phyloP scores from a whole-genome alignment of 441 rosid genomes.

The Raphanus hybrid region DNA sequence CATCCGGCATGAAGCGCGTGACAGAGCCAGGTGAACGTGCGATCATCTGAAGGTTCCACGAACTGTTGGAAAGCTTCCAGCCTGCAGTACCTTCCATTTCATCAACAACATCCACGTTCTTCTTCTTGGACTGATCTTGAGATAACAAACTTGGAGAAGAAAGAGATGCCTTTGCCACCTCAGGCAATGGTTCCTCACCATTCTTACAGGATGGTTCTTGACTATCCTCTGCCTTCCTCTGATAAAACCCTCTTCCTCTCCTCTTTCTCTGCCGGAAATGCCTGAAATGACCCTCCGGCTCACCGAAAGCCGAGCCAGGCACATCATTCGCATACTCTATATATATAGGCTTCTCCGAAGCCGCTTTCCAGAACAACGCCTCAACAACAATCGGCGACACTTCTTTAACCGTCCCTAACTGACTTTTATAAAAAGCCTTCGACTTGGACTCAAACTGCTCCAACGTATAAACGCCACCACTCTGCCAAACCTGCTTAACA shows the following conservation, averaged over 20 bases:
- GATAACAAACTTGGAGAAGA: constrained; percentile 43
- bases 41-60: constrained; percentile 96
- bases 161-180: constrained; percentile 39
- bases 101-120: constrained; percentile 47
- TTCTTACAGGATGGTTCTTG: not conserved
- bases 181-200: constrained; percentile 34
- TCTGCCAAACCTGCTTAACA: constrained; percentile 98
- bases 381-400: constrained; percentile 76
- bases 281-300: constrained; percentile 71
- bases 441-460: constrained; percentile 96
- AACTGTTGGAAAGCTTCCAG: constrained; percentile 99
- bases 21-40: constrained; percentile 97
- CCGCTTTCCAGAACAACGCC: constrained; percentile 91
- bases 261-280: constrained; percentile 75
- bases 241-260: constrained; percentile 70
- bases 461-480: constrained; percentile 93
- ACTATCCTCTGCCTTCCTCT: constrained; percentile 45
- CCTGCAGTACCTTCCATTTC: constrained; percentile 95
- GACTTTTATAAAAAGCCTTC: constrained; percentile 69
- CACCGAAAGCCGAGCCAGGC: constrained; percentile 96
- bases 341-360: constrained; percentile 83
- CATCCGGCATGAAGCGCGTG: constrained; percentile 99
- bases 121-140: constrained; percentile 53
- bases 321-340: constrained; percentile 99
- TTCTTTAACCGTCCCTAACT: constrained; percentile 72